These are phyloP conservation scores for Penicillium verrucosum DNA, from an alignment of 2,329 filamentous ascomycete genomes.

Conservation along the genomic window DNA sequence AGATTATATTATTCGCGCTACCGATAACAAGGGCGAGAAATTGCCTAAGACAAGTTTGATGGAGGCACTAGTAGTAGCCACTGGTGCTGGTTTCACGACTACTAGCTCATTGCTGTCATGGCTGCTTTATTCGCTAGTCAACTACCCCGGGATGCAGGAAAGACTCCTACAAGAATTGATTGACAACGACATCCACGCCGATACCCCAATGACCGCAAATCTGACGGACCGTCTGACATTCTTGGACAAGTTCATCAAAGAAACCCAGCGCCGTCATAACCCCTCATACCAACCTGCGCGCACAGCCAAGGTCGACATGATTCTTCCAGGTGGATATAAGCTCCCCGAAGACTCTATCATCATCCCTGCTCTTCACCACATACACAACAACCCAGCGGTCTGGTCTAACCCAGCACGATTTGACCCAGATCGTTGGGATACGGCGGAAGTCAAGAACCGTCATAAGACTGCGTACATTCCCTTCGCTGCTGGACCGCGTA, in stretches of 20 bases:
- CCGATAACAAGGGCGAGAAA: constrained; percentile 21
- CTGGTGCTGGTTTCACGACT: constrained; percentile 61
- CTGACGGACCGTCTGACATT: constrained; percentile 49
- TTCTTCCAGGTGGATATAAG: constrained; percentile 60
- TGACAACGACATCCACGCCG: constrained; percentile 46
- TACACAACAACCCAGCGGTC: constrained; percentile 52
- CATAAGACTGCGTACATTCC: constrained; percentile 56
- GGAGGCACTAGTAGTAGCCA: constrained; percentile 50
- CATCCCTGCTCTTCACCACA: constrained; percentile 49
- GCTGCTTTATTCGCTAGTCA: constrained; percentile 54
- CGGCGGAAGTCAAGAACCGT: constrained; percentile 49
- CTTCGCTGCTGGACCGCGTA: constrained; percentile 56
- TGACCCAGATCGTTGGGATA: constrained; percentile 60
- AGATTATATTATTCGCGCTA: constrained; percentile 54
- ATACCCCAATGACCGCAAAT: constrained; percentile 49
- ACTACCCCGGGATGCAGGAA: constrained; percentile 56
- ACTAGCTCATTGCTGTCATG: constrained; percentile 58
- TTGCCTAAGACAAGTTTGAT: constrained; percentile 27
- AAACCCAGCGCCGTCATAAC: constrained; percentile 60
- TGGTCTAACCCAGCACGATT: constrained; percentile 61
- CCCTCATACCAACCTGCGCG: constrained; percentile 61
- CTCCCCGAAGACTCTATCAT: constrained; percentile 53
- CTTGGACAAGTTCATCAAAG: constrained; percentile 51
- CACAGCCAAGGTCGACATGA: constrained; percentile 54
- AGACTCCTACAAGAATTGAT: constrained; percentile 58